Evolutionary conservation across 2,329 filamentous ascomycete genomes (phyloP), one percentile per base, ranked within the genome.

Genomic region (Claviceps pusilla): DNA sequence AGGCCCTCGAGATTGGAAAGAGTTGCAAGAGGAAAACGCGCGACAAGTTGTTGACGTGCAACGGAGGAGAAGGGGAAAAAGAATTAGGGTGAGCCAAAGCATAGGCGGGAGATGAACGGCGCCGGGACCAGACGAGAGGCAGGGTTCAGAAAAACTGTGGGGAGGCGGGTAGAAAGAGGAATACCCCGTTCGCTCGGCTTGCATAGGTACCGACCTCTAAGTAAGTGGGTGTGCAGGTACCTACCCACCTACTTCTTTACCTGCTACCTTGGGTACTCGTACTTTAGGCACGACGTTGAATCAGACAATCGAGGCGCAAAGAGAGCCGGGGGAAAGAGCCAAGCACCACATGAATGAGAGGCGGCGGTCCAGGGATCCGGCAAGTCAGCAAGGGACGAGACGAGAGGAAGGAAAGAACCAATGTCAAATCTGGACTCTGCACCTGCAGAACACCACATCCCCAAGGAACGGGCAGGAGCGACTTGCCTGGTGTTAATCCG

Each of bases 21-120:
- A 53, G 50, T 29, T 55, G 53, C 46, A 54, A 56, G 52, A 49
- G 39, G 50, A 54, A 56, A 55, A 57, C 33, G 57, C 58, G 58
- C 58, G 58, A 56, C 55, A 54, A 52, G 52, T 57, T 56, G 57
- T 57, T 57, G 53, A 57, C 55, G 59, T 60, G 60, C 58, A 58
- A 61, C 62, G 60, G 59, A 59, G 55, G 61, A 61, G 55, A 54
- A 49, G 56, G 57, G 56, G 58, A 59, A 63, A 62, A 61, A 62
- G 62, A 64, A 60, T 48, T 58, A 58, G 57, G 54, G 57, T 54
- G 57, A 57, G 55, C 55, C 50, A 53, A 45, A 41, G 37, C 37
- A 41, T 19, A 41, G 57, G 59, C 51, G 56, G 57, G 60, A 59
- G 54, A 58, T 54, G 51, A 56, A 58, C 33, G 54, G 49, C 53